Evolutionary conservation across 1,284 basidiomycete genomes (phyloP).

Genomic region (Malassezia dermatis): DNA sequence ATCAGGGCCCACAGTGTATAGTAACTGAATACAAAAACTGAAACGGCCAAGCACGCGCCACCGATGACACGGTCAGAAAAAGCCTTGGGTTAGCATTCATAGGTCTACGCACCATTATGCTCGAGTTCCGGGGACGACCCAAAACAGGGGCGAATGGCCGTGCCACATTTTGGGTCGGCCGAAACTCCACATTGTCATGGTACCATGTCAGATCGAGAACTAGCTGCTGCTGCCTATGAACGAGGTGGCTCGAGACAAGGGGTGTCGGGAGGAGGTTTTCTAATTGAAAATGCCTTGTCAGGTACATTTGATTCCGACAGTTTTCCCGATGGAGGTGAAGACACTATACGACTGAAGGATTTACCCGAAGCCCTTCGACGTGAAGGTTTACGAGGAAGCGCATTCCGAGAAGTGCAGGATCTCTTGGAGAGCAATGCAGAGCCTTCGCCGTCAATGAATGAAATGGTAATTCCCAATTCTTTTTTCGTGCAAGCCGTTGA

Average conservation of each 20-base stretch:
- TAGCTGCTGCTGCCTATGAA: not conserved
- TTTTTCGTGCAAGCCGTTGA: slow-evolving; percentile 9
- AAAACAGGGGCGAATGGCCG: not conserved
- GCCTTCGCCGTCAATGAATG: not conserved
- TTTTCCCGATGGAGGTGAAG: not conserved
- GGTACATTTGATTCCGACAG: not conserved
- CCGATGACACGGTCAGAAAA: slow-evolving; percentile 71
- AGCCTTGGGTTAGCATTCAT: slow-evolving; percentile 52
- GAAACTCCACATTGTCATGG: not conserved
- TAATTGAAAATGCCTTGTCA: slow-evolving; percentile 3
- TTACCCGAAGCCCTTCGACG: not conserved
- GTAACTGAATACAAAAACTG: slow-evolving; percentile 68
- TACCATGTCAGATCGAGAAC: not conserved
- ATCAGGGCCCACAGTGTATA: slow-evolving; percentile 84
- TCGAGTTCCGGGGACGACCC: not conserved
- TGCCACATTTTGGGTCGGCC: slow-evolving; percentile 8
- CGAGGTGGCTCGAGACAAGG: not conserved
- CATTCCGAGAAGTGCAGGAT: not conserved
- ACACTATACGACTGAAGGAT: not conserved
- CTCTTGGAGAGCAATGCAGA: not conserved
- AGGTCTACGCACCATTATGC: slow-evolving; percentile 11
- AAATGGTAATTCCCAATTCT: not conserved
- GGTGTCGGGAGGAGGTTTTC: slow-evolving; percentile 4
- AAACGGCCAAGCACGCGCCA: slow-evolving; percentile 65
- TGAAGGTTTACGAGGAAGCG: not conserved